These are phyloP conservation scores for Seiridium unicorne DNA, from an alignment of 2,329 filamentous ascomycete species.

Conservation along the genomic window DNA sequence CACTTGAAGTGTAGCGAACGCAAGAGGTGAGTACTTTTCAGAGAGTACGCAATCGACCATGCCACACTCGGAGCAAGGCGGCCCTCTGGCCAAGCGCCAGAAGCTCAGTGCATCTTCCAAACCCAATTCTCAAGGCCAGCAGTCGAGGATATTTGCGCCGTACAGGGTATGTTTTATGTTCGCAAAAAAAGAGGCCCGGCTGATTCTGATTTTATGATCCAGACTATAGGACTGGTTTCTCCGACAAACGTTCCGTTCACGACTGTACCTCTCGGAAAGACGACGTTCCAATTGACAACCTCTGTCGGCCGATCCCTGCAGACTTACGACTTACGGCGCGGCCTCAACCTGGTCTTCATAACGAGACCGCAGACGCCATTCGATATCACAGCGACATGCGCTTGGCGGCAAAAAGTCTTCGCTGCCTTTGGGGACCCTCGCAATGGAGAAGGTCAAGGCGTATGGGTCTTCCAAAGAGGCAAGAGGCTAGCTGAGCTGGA, in stretches of 20 bases:
- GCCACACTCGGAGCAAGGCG: conserved; percentile 58
- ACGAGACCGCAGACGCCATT: conserved; percentile 86
- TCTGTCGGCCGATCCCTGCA: conserved; percentile 88
- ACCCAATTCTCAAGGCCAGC: conserved; percentile 37
- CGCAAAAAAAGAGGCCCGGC: background rate
- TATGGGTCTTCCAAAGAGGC: conserved; percentile 92
- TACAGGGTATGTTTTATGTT: conserved; percentile 64
- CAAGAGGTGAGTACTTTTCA: background rate
- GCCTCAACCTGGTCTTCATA: conserved; percentile 89
- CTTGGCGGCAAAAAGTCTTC: conserved; percentile 84
- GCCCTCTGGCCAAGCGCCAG: conserved; percentile 74
- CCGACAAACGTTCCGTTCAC: conserved; percentile 90
- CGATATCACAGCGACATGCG: conserved; percentile 79
- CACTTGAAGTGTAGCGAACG: background rate
- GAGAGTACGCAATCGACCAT: conserved; percentile 32
- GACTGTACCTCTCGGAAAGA: conserved; percentile 83
- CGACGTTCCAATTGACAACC: conserved; percentile 95
- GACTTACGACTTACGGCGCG: conserved; percentile 90
- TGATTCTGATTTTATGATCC: conserved; percentile 6
- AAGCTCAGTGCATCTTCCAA: conserved; percentile 53
- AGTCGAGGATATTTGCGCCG: conserved; percentile 86
- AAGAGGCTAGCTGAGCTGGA: conserved; percentile 78
- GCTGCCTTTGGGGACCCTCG: conserved; percentile 79
- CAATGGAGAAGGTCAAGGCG: conserved; percentile 55
- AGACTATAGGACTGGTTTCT: conserved; percentile 93